Evolutionary conservation across 257 asterid species (phyloP), one percentile per base, ranked within the genome.

Genomic region (Salvia miltiorrhiza): DNA sequence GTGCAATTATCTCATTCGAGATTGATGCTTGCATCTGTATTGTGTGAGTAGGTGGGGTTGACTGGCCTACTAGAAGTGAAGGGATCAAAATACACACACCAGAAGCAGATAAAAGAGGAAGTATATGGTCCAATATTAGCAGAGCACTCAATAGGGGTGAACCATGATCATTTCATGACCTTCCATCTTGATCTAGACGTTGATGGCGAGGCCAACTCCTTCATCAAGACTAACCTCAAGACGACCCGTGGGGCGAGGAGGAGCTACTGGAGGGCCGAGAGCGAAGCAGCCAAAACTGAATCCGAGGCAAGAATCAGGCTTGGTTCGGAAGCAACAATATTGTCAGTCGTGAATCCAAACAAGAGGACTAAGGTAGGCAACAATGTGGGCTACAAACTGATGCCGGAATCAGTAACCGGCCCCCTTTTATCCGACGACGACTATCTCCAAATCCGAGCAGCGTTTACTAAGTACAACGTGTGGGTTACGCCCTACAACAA

Each of bases 131-230:
- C 87, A 20, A 30, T 84, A 23, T 87, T 87, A 63, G 78, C 94
- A n/a, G 90, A 85, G 24, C 82, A 88, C 81, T 73, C 84, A 0
- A 62, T 88, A 0, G 95, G 86, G 0, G 30, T 37, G 4, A 69
- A 78, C 81, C 95, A 88, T 33, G 93, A 88, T 26, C 95, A 88
- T 50, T 88, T 88, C 77, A 13, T 88, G 20, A 77, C 33, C 3
- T 86, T 75, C 80, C 35, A 80, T 45, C 87, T 86, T 9, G 93
- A 83, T 44, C 33, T 88, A 11, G 96, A 83, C 54, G 63, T 88
- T 2, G 93, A 88, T 33, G 87, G 91, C 21, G 74, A 16, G 2
- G 72, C 65, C 26, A 88, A 88, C 54, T 83, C 96, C 55, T 77
- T 88, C 24, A 73, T 83, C 54, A 86, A 86, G 58, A 76, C 75